Conservation (phyloP, 164 flowering plant genomes). For the Hamamelis virginiana region DNA sequence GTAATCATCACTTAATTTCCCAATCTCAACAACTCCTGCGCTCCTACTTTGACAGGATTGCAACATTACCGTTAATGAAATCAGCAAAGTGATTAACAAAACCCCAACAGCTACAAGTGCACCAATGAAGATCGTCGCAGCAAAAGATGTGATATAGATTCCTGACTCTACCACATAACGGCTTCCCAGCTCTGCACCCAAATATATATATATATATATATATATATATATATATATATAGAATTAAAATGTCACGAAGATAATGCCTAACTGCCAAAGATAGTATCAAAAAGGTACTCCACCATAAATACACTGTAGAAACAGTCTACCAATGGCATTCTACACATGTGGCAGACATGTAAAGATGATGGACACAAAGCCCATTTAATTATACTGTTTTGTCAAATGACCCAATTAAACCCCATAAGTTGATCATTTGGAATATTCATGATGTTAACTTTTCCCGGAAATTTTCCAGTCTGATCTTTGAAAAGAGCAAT, state of each 20-base stretch:
- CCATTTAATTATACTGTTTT: background rate
- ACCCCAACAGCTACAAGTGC: slow-evolving; percentile 51
- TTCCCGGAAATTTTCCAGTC: background rate
- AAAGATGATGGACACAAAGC: background rate
- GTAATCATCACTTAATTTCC: slow-evolving; percentile 21
- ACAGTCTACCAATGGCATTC: no score
- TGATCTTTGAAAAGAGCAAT: no score
- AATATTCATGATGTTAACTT: background rate
- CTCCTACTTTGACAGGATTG: slow-evolving; percentile 50
- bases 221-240: background rate
- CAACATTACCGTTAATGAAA: slow-evolving; percentile 55
- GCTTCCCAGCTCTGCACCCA: slow-evolving; percentile 46
- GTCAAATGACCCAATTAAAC: background rate
- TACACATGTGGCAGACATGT: no score
- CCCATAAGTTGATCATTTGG: background rate
- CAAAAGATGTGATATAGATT: slow-evolving; percentile 53
- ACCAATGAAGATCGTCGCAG: slow-evolving; percentile 59
- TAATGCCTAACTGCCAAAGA: background rate
- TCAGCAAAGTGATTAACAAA: slow-evolving; percentile 43
- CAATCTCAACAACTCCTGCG: slow-evolving; percentile 41
- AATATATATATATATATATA: background rate
- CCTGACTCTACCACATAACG: slow-evolving; percentile 48
- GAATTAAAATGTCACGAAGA: background rate
- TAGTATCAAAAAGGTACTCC: no score
- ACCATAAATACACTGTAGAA: no score